Evolutionary conservation across 106 monocot genomes (phyloP).

Genomic region (Phalaenopsis aphrodite): DNA sequence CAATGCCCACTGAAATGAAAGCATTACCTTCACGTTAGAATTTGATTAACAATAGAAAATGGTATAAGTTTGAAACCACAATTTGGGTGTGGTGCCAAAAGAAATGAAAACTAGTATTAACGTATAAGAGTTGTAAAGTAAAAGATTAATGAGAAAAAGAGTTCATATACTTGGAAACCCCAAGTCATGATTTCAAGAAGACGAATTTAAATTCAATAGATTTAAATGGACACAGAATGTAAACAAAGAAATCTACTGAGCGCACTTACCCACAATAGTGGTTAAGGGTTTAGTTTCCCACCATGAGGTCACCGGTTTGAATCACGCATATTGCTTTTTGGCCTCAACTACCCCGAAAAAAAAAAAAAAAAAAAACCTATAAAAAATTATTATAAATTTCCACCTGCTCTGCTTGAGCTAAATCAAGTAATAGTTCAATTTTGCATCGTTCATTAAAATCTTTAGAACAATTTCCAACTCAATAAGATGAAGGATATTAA

Average conservation of each 20-base stretch:
- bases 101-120: background rate
- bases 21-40: constrained; percentile 6
- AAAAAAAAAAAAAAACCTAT: too few relatives aligned
- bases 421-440: background rate
- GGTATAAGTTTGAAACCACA: background rate
- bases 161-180: background rate
- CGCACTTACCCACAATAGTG: too few relatives aligned
- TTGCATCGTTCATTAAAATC: background rate
- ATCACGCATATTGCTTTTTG: too few relatives aligned
- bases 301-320: too few relatives aligned
- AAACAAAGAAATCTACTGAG: background rate
- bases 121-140: background rate
- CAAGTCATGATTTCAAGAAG: background rate
- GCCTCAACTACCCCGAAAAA: too few relatives aligned
- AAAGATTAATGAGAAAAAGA: background rate
- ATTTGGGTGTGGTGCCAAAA: background rate
- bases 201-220: background rate
- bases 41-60: background rate
- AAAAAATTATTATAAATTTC: background rate
- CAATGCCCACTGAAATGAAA: constrained; percentile 53
- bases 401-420: background rate
- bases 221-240: background rate
- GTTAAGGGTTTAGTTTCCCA: too few relatives aligned
- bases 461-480: background rate
- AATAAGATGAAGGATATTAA: background rate